Evolutionary conservation across 495 filamentous ascomycete genomes (phyloP), one percentile per base, ranked within the genome.

Genomic region (Aspergillus sparsus): DNA sequence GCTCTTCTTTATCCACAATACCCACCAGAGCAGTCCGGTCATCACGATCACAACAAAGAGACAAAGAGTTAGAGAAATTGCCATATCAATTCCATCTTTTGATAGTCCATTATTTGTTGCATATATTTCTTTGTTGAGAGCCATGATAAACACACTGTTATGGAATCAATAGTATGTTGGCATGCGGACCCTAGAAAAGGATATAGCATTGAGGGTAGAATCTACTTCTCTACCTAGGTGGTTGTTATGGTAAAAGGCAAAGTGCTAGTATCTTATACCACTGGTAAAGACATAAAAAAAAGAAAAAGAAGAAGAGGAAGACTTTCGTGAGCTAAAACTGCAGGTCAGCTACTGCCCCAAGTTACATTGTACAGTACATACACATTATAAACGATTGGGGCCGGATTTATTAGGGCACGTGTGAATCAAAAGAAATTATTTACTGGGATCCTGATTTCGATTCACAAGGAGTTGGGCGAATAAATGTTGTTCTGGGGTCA

Each of bases 11-110:
- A 39, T 51, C n/a, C 46, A 41, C 13, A 39, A 51, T 5, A 35
- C 3, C 33, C 47, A 58, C 5, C 35, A 41, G 15, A 46, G 56
- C n/a, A 58, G 45, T 9, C 56, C 56, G 11, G 31, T 41, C 9
- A 49, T 33, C 16, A 50, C 36, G 16, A 47, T 58, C 46, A 49
- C 56, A 9, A 51, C 10, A 36, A 58, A 58, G 36, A 58, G 56
- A 21, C 45, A 58, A 6, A 58, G 11, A 35, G 56, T 15, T 47
- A 58, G 34, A 7, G 36, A 33, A 7, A 58, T 58, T 12, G 46
- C 56, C 32, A 58, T 27, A 34, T 44, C 46, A 10, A 21, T 51
- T 13, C 35, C 56, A 51, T 58, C 46, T 2, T 18, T 31, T 8
- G 56, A 58, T 21, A 58, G 56, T 13, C 21, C 35, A 33, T 45